Evolutionary conservation across 768 basidiomycete genomes (phyloP), one percentile per base, ranked within the genome.

Genomic region (Pilatotrama ljubarskyi): DNA sequence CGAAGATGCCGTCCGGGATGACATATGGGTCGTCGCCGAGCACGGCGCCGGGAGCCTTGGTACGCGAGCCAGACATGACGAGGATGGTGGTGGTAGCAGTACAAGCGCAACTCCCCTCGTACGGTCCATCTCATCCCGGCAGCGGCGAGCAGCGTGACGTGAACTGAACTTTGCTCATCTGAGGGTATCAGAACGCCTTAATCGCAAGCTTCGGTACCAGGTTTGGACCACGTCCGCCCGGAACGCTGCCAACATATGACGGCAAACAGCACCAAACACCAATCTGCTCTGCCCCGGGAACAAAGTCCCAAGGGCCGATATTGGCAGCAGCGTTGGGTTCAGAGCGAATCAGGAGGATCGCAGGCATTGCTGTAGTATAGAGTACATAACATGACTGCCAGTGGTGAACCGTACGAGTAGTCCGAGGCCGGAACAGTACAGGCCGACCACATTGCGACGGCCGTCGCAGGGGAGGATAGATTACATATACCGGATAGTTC

Each of bases 341-440:
- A n/a, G 38, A 50, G 3, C 20, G 9, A 35, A 24, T 35, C 10
- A 8, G 10, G 43, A 37, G 20, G 14, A 5, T 7, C 14, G 20
- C 5, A 13, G 35, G 18, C 50, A 10, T 5, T 10, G 4, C 29
- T 32, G 29, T 22, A 24, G 36, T 57, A n/a, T n/a, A 57, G 29
- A 50, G 49, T 57, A 57, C 55, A 57, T 38, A 42, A 32, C 55
- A 40, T 49, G 37, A 24, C 29, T 46, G n/a, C n/a, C n/a, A n/a
- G n/a, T n/a, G 29, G 38, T 57, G 47, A 49, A 24, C 35, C 47
- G 46, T 49, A 57, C 55, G 41, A 20, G 47, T 49, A 57, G 55
- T 57, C 55, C 55, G 29, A 41, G 38, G 17, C 40, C 38, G 18
- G 26, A 26, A 25, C 25, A n/a, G 49, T 57, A 57, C 55, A 57